Conservation (phyloP, 257 asterid genomes). For the Primulina eburnea region DNA sequence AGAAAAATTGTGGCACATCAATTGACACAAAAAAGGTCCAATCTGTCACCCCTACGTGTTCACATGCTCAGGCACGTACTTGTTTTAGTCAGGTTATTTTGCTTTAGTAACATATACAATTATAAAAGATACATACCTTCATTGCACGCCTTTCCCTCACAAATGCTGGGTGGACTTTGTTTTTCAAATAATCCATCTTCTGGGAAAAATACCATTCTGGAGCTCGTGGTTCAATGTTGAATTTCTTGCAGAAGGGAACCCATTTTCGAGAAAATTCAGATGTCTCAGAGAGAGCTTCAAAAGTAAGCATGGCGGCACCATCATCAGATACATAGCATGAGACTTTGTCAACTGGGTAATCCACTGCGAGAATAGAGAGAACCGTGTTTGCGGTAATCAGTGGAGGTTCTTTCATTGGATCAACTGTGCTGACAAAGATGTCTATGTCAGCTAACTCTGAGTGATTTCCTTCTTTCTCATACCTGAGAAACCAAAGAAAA, state of each 20-base stretch:
- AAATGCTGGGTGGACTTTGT: slow-evolving; percentile 80
- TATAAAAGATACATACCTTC: slow-evolving; percentile 50
- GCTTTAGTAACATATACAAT: background rate
- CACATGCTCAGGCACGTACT: background rate
- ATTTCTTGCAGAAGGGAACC: slow-evolving; percentile 87
- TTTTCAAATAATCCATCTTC: slow-evolving; percentile 73
- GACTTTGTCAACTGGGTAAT: slow-evolving; percentile 75
- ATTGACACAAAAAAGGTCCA: background rate
- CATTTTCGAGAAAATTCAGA: slow-evolving; percentile 76
- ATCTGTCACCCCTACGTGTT: background rate
- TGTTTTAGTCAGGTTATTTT: background rate
- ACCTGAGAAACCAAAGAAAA: slow-evolving; percentile 38
- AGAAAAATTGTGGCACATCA: background rate
- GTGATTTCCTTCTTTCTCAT: slow-evolving; percentile 75
- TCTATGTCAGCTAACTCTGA: slow-evolving; percentile 69
- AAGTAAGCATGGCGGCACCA: slow-evolving; percentile 92
- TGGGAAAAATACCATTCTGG: slow-evolving; percentile 86
- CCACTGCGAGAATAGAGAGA: slow-evolving; percentile 81
- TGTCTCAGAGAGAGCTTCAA: slow-evolving; percentile 82
- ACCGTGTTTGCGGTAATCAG: slow-evolving; percentile 82
- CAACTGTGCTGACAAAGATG: slow-evolving; percentile 82
- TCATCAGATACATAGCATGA: slow-evolving; percentile 85
- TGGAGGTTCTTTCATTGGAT: slow-evolving; percentile 86
- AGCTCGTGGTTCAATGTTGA: slow-evolving; percentile 79
- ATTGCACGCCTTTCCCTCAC: slow-evolving; percentile 81